These are phyloP conservation scores for Nasturtium officinale DNA, from an alignment of 345 rosid species.

Conservation along the genomic window DNA sequence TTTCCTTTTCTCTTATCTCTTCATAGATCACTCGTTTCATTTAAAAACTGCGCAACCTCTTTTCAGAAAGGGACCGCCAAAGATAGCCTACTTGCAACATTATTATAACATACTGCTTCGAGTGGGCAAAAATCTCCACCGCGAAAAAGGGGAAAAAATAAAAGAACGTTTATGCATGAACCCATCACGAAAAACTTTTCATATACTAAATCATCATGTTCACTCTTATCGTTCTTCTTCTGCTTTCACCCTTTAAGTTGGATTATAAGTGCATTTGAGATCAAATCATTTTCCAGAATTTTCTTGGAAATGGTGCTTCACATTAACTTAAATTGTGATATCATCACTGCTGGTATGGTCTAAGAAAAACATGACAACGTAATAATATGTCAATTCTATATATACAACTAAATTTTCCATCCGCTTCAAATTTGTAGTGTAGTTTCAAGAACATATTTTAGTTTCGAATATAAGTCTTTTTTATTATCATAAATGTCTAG, in stretches of 20 bases:
- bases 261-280: slow-evolving; percentile 10
- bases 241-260: slow-evolving; percentile 24
- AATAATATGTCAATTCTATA: neutral
- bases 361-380: neutral
- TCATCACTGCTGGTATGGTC: neutral
- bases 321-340: neutral
- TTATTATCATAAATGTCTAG: neutral
- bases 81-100: slow-evolving; percentile 32
- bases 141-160: neutral
- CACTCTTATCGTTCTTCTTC: slow-evolving; percentile 40
- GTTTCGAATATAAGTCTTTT: no score
- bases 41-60: slow-evolving; percentile 26
- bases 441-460: neutral
- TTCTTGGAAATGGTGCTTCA: slow-evolving; percentile 19
- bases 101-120: slow-evolving; percentile 42
- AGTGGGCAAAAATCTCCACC: slow-evolving; percentile 42
- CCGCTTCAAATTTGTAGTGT: neutral
- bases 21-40: slow-evolving; percentile 43
- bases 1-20: slow-evolving; percentile 39
- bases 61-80: slow-evolving; percentile 42
- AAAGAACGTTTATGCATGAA: slow-evolving; percentile 41
- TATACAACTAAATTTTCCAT: neutral
- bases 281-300: slow-evolving; percentile 6
- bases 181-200: slow-evolving; percentile 28
- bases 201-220: slow-evolving; percentile 34